Evolutionary conservation across 495 filamentous ascomycete species (phyloP).

Genomic region (Xylaria longipes): DNA sequence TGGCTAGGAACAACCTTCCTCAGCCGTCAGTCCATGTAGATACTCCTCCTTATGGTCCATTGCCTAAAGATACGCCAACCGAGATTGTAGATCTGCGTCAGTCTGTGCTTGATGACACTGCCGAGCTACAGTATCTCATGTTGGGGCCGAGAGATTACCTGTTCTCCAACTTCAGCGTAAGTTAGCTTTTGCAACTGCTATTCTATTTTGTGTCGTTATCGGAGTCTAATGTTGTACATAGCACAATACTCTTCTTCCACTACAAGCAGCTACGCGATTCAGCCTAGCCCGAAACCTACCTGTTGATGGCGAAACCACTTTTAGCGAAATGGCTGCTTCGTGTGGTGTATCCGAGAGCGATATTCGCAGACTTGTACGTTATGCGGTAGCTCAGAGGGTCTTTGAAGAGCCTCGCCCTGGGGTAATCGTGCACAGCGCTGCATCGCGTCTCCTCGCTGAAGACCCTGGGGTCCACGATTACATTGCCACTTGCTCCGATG

Average conservation of each 20-base stretch:
- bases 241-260: constrained; percentile 20
- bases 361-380: constrained; percentile 48
- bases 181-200: neutral
- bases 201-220: too few species aligned
- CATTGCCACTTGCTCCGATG: constrained; percentile 18
- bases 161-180: neutral
- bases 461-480: constrained; percentile 17
- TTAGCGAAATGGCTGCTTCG: constrained; percentile 37
- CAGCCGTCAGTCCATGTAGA: constrained; percentile 25
- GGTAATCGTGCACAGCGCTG: constrained; percentile 13
- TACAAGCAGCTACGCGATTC: constrained; percentile 25
- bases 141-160: constrained; percentile 30
- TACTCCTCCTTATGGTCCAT: neutral
- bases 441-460: constrained; percentile 14
- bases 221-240: neutral
- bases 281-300: constrained; percentile 37
- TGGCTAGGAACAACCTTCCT: constrained; percentile 15
- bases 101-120: constrained; percentile 24
- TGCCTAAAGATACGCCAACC: constrained; percentile 1
- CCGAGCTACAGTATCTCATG: constrained; percentile 29
- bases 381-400: constrained; percentile 51
- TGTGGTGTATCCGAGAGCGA: constrained; percentile 34
- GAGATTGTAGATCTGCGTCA: constrained; percentile 19
- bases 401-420: constrained; percentile 52
- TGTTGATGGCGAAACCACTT: constrained; percentile 40